phyloP scores from a whole-genome alignment of 2,329 filamentous ascomycete genomes.

The Phyllosticta ampelicida region DNA sequence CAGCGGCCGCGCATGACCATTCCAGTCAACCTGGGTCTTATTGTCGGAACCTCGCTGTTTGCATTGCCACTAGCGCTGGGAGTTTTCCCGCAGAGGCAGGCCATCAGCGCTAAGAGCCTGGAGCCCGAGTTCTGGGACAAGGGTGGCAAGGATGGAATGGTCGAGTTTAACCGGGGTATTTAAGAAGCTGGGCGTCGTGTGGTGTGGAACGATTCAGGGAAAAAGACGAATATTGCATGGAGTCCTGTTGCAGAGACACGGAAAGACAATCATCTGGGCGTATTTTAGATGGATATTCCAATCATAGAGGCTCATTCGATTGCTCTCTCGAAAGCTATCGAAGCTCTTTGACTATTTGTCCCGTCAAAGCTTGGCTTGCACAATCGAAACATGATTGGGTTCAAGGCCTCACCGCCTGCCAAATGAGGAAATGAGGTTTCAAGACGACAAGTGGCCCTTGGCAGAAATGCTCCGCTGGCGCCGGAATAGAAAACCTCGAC shows the following conservation, averaged over 20 bases:
- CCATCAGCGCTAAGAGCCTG: slow-evolving; percentile 60
- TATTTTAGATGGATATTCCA: background rate
- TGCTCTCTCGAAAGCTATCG: slow-evolving; percentile 2
- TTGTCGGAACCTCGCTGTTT: slow-evolving; percentile 75
- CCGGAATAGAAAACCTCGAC: background rate
- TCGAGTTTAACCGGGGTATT: slow-evolving; percentile 96
- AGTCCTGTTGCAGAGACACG: background rate
- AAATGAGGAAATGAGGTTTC: background rate
- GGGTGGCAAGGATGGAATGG: slow-evolving; percentile 67
- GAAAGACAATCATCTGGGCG: background rate
- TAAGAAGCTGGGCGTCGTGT: slow-evolving; percentile 30
- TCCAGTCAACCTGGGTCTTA: slow-evolving; percentile 78
- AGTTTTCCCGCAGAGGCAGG: slow-evolving; percentile 85
- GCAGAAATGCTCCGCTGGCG: slow-evolving; percentile 2
- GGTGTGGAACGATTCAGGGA: background rate
- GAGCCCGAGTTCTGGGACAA: slow-evolving; percentile 79
- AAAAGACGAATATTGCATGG: background rate
- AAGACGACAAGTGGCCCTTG: slow-evolving; percentile 9
- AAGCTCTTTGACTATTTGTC: slow-evolving; percentile 3
- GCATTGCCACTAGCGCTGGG: slow-evolving; percentile 83
- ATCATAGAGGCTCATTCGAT: background rate
- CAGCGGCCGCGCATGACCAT: slow-evolving; percentile 63
- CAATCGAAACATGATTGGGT: background rate
- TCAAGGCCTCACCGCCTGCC: background rate
- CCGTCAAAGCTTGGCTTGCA: slow-evolving; percentile 7